A percentile compares a stretch with the other conserved stretches of the same genome.
Evolutionary conservation across 352 stramenopile genomes (phyloP).

Genomic region (Pythium vanterpoolii): DNA sequence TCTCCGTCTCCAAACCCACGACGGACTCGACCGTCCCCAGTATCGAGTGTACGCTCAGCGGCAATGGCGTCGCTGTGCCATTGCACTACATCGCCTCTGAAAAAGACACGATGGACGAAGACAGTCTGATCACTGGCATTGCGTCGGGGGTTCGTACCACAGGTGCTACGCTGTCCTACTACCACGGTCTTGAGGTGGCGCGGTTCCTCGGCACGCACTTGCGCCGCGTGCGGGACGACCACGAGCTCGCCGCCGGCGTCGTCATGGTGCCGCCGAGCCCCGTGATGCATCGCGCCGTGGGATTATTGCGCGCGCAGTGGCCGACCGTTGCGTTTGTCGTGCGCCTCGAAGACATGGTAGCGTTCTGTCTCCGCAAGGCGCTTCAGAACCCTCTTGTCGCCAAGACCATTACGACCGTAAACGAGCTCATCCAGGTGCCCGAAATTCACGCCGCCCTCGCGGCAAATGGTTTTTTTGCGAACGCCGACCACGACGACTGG

Average conservation of each 20-base stretch:
- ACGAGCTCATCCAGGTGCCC: slow-evolving; percentile 35
- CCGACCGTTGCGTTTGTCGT: slow-evolving; percentile 37
- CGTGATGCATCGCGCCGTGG: slow-evolving; percentile 33
- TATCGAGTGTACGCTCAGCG: slow-evolving; percentile 39
- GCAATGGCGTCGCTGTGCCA: slow-evolving; percentile 33
- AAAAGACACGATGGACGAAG: slow-evolving; percentile 21
- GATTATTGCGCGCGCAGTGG: slow-evolving; percentile 38
- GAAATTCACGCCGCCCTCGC: slow-evolving; percentile 9
- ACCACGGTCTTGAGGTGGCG: slow-evolving; percentile 55
- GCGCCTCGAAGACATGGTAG: slow-evolving; percentile 46
- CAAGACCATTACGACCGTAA: slow-evolving; percentile 30
- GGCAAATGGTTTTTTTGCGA: neutral
- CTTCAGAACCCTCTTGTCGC: slow-evolving; percentile 36
- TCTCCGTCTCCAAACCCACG: slow-evolving; percentile 16
- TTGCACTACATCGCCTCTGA: slow-evolving; percentile 29
- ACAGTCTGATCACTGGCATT: slow-evolving; percentile 13
- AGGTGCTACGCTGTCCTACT: slow-evolving; percentile 19
- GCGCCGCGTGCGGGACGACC: slow-evolving; percentile 22
- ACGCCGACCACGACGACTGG: slow-evolving; percentile 21
- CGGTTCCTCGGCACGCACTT: slow-evolving; percentile 43
- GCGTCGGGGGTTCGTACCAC: neutral
- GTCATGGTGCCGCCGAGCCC: slow-evolving; percentile 43
- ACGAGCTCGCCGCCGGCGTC: slow-evolving; percentile 36
- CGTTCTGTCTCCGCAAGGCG: slow-evolving; percentile 42
- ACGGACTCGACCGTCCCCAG: slow-evolving; percentile 12